phyloP scores from a whole-genome alignment of 257 asterid species.

The Datura wrightii region DNA sequence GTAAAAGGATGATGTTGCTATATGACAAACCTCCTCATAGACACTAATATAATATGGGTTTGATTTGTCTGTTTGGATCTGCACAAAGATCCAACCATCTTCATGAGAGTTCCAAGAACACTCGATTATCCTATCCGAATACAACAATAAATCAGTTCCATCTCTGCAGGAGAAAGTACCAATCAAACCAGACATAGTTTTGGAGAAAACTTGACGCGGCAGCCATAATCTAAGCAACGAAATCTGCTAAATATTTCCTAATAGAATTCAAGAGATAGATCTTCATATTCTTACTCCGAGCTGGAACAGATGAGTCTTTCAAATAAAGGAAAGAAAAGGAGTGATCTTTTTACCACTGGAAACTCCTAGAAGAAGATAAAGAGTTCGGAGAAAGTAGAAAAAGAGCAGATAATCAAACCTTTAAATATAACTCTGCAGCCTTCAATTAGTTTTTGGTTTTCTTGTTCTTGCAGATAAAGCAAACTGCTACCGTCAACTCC shows the following conservation, averaged over 20 bases:
- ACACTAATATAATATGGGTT: constrained; percentile 29
- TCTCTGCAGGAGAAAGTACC: constrained; percentile 27
- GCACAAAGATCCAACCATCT: constrained; percentile 34
- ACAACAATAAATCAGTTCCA: constrained; percentile 27
- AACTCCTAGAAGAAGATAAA: neutral
- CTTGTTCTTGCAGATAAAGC: constrained; percentile 31
- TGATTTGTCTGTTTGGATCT: constrained; percentile 28
- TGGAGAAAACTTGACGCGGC: neutral
- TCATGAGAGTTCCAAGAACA: constrained; percentile 30
- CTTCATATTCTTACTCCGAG: constrained; percentile 5
- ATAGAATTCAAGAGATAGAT: constrained; percentile 13
- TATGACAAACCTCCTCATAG: constrained; percentile 34
- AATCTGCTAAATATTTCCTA: constrained; percentile 22
- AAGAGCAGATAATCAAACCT: constrained; percentile 31
- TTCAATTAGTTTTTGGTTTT: constrained; percentile 32
- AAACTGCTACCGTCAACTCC: constrained; percentile 23
- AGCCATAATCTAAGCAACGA: constrained; percentile 5
- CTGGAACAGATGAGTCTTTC: neutral
- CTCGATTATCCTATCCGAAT: constrained; percentile 28
- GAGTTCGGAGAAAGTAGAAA: neutral
- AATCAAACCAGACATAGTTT: neutral
- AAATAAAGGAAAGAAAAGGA: neutral
- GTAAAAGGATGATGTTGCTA: neutral
- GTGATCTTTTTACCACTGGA: constrained; percentile 22
- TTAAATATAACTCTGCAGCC: constrained; percentile 33